Base-by-base conservation (phyloP, 2,329 filamentous ascomycete species). In the Rhexocercosporidium sp. region DNA sequence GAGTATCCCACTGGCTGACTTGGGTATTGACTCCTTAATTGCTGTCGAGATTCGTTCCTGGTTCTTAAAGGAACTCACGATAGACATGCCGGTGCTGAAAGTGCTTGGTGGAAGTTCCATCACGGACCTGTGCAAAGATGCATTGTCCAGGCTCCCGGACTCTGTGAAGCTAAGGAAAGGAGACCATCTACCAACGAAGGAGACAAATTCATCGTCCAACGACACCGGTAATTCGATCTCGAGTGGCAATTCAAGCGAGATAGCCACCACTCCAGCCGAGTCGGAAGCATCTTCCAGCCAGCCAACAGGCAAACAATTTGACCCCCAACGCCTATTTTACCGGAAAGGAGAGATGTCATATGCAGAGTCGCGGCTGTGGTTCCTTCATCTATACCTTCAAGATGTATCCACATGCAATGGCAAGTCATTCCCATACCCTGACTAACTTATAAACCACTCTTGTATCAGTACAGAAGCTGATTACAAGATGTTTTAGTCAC, bases 31-130 rank as follows among this genome's bases (percentile, higher is more conserved):
- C 46, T 71, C 69, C 9, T 47, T 71, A 9, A 44, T 71, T n/a
- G 64, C 69, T 27, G 69, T 69, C 31, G 67, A 69, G 18, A 59
- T 71, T 22, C 47, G 83, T 1, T 71, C 78, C 0, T 86, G 84
- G 84, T 82, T 85, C 67, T 49, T 80, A 14, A 82, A 82, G 64
- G 75, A 82, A 46, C 56, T 85, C 0, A 69, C 80, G 0, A 73
- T 81, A 0, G 66, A 71, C 20, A 60, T 71, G 20, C 68, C 70
- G 14, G 68, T 71, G 34, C 47, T 71, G 7, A 61, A 61, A 31
- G 51, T 71, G 11, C 37, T 71, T 18, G 60, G 60, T 61, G 66
- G 68, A 37, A 66, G 25, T n/a, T 41, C 66, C 18, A 31, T 70
- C 25, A 14, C 16, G 7, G n/a, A 62, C 8, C 5, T 62, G 1